These are phyloP conservation scores for Saccharum officinarum DNA, from an alignment of 176 grass and related monocot species.

Conservation along the genomic window DNA sequence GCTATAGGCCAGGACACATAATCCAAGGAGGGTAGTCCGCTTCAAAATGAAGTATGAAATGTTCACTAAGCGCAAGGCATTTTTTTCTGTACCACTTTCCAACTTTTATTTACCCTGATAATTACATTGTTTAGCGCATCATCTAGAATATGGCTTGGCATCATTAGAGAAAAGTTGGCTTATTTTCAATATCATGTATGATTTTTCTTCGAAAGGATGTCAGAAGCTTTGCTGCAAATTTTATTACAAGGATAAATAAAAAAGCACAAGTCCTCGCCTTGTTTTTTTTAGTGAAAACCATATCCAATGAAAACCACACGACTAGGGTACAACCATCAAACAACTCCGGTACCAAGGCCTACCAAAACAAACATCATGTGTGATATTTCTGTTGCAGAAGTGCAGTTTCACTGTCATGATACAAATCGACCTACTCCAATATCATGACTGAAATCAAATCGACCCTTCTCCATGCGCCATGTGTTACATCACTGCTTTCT, in stretches of 20 bases:
- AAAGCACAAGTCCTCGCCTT: neutral
- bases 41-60: conserved; percentile 28
- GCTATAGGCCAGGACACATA: neutral
- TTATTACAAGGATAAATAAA: neutral
- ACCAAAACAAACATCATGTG: neutral
- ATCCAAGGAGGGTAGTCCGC: neutral
- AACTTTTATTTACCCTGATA: conserved; percentile 16
- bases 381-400: conserved; percentile 1
- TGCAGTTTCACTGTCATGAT: neutral
- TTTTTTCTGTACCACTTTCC: neutral
- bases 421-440: neutral
- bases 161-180: neutral
- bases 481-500: conserved; percentile 11
- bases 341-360: neutral
- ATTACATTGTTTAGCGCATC: neutral
- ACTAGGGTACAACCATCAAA: neutral
- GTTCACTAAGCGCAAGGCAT: neutral
- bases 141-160: neutral
- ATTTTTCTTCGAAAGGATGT: neutral
- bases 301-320: neutral
- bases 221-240: neutral
- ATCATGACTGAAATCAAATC: conserved; percentile 25
- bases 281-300: neutral
- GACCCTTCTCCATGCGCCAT: neutral
- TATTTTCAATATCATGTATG: neutral